Base-by-base conservation (phyloP, 305 asterid species). In the Fraxinus xanthoxyloides region DNA sequence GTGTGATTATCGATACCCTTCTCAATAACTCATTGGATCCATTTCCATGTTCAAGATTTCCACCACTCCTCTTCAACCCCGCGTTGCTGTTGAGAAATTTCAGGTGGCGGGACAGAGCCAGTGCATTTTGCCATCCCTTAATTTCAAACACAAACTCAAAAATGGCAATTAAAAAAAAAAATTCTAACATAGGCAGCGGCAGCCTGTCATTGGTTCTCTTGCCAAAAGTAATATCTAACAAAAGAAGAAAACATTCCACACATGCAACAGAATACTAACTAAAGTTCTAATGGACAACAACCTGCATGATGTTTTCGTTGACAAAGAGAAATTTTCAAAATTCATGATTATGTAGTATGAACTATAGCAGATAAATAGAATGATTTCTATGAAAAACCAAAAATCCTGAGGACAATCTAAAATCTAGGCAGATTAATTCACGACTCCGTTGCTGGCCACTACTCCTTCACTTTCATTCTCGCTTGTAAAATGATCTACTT, bases 401-500 rank as follows among this genome's bases (percentile, higher is more conserved):
- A 54, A 54, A 54, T 54, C 26, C 23, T 19, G 24, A 65, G 7
- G 24, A 65, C 12, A 65, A 24, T 61, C 31, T 61, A 26, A 15
- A 26, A 24, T 65, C 36, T 65, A 63, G 15, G 31, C 3, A 24
- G 34, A 63, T 63, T 24, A 63, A 63, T 63, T 63, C 72, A 0
- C 2, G 1, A 1, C 73, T 65, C 8, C 73, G 30, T 65, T 26
- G 73, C 35, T 28, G 35, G 36, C 19, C 7, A n/a, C 72, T 19
- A 26, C n/a, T 65, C 36, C n/a, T 26, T 65, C 36, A 9, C 19
- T 21, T 23, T 4, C 43, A 2, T 79, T 65, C 83, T 38, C 31
- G 43, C 74, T 67, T 13, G 36, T 15, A 43, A 79, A 17, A 24
- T 76, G 79, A 72, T 77, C 79, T 4, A 75, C 46, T 19, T 75